Base-by-base conservation (phyloP, 306 rosid genomes). In the Cucurbita moschata region DNA sequence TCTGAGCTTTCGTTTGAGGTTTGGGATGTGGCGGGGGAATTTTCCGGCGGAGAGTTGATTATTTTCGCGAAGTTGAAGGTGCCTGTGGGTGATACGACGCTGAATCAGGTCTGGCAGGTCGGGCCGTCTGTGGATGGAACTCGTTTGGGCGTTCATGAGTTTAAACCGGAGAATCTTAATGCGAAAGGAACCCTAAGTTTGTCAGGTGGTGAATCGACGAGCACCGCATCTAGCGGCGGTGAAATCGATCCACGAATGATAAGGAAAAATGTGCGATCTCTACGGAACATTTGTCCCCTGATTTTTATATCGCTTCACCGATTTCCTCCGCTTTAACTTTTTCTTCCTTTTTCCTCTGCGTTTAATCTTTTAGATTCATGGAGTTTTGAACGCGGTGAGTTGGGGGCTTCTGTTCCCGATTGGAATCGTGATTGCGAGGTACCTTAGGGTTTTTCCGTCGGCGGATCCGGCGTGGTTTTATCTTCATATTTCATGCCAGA, bases 401-500 rank as follows among this genome's bases (percentile, higher is more conserved):
- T 93, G 98, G 98, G 98, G 98, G n/a, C 11, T 90, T 23, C 54
- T 93, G 70, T 93, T 90, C 79, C 98, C 98, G 1, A 39, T 81
- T 52, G 98, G 98, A 79, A 85, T 71, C n/a, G 74, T 88, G 23
- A 80, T 93, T 4, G 96, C 97, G 72, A 87, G 98, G 83, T 88
- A 93, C 74, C 9, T 88, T 62, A 93, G 87, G 62, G 56, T 78
- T 10, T 88, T 87, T 57, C 88, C 87, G 15, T 86, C 92, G 11
- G 96, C 96, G 2, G 97, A 90, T 81, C 97, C 97, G 14, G 89
- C 83, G 30, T 90, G 98, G 98, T 93, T 93, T 85, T 93, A 93
- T 81, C 90, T 90, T 50, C 98, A 93, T 79, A 78, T 70, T 37
- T 76, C 49, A 46, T 87, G 96, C 77, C 97, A 90, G 60, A 9